Conservation (phyloP, 2,329 filamentous ascomycete genomes). For the Paecilomyces dactylethromorphus region DNA sequence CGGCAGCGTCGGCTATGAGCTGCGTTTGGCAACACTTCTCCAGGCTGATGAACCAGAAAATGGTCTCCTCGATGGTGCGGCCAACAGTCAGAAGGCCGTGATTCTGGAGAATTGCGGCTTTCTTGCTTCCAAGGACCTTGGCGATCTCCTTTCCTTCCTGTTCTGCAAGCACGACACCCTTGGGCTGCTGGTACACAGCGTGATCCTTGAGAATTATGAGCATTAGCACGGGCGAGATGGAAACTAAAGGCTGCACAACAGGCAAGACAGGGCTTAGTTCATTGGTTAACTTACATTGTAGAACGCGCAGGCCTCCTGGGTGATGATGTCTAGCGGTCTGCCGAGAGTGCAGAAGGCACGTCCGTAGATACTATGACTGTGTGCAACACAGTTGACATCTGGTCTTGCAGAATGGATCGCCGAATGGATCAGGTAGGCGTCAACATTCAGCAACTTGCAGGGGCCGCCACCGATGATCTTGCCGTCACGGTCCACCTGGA, state of each 20-base stretch:
- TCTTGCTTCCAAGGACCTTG: slow-evolving; percentile 40
- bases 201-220: slow-evolving; percentile 34
- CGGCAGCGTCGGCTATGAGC: slow-evolving; percentile 47
- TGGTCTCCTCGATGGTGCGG: slow-evolving; percentile 42
- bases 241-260: not conserved
- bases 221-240: not conserved
- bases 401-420: slow-evolving; percentile 51
- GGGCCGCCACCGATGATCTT: slow-evolving; percentile 57
- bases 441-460: slow-evolving; percentile 38
- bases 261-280: not conserved
- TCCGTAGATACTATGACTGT: slow-evolving; percentile 51
- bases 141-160: slow-evolving; percentile 51
- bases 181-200: slow-evolving; percentile 47
- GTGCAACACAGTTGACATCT: slow-evolving; percentile 49
- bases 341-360: slow-evolving; percentile 37
- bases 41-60: slow-evolving; percentile 49
- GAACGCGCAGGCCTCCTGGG: slow-evolving; percentile 41
- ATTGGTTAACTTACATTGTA: slow-evolving; percentile 26
- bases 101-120: slow-evolving; percentile 49
- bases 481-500: slow-evolving; percentile 57
- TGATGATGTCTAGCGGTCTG: slow-evolving; percentile 37
- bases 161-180: slow-evolving; percentile 47
- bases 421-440: slow-evolving; percentile 47
- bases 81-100: slow-evolving; percentile 49
- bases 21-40: slow-evolving; percentile 51